Evolutionary conservation across 148 eudicot genomes (phyloP).

Genomic region (Amaranthus hypochondriacus): DNA sequence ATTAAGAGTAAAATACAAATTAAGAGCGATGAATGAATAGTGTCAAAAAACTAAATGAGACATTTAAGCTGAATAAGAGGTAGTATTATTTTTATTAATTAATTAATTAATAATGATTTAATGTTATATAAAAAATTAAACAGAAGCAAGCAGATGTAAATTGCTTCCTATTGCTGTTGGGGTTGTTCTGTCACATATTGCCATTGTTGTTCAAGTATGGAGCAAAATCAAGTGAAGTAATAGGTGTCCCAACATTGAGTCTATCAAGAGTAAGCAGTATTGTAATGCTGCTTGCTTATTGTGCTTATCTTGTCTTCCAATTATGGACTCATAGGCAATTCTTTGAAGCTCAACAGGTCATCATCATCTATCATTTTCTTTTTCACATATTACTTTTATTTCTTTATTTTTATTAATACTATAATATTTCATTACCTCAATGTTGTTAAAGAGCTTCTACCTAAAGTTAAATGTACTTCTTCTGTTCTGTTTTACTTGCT

Average conservation of each 20-base stretch:
- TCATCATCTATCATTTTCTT: not conserved
- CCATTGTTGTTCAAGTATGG: constrained; percentile 53
- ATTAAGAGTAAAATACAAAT: too few relatives aligned
- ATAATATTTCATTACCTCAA: too few relatives aligned
- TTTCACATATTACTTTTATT: not conserved
- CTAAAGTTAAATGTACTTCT: too few relatives aligned
- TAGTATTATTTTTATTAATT: not conserved
- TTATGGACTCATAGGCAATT: constrained; percentile 76
- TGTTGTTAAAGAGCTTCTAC: too few relatives aligned
- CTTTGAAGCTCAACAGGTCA: constrained; percentile 64
- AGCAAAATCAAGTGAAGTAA: constrained; percentile 19
- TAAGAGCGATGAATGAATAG: too few relatives aligned
- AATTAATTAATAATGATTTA: not conserved
- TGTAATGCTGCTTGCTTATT: constrained; percentile 68
- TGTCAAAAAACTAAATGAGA: too few relatives aligned
- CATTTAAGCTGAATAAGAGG: too few relatives aligned
- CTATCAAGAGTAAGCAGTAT: constrained; percentile 77
- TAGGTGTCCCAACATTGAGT: constrained; percentile 29
- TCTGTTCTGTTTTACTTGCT: too few relatives aligned
- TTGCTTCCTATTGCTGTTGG: constrained; percentile 58
- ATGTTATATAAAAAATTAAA: not conserved
- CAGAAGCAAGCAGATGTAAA: constrained; percentile 97
- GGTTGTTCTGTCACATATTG: constrained; percentile 64
- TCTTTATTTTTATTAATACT: not conserved
- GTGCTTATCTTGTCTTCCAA: constrained; percentile 74